Percentiles rank a stretch among this genome's conserved stretches.
These are phyloP conservation scores for Parietaria judaica DNA, from an alignment of 306 rosid genomes.

Conservation along the genomic window DNA sequence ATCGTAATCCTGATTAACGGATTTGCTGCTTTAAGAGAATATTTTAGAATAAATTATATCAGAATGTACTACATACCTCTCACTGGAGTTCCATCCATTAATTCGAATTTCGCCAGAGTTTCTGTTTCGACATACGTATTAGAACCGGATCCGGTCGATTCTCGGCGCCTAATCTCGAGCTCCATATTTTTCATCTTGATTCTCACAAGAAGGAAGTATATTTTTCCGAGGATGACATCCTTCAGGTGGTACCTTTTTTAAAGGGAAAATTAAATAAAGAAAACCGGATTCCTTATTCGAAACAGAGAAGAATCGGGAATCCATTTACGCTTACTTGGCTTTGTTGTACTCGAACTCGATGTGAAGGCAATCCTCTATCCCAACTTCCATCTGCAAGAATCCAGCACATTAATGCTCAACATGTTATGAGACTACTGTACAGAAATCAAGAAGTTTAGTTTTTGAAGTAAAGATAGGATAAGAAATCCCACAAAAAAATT, in stretches of 20 bases:
- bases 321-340: conserved; percentile 60
- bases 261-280: no score
- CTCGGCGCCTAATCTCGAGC: conserved; percentile 92
- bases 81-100: conserved; percentile 99
- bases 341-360: conserved; percentile 97
- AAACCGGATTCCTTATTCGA: no score
- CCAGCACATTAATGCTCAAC: not conserved
- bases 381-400: conserved; percentile 88
- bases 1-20: no score
- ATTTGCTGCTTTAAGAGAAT: no score
- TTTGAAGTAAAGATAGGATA: no score
- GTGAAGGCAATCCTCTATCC: conserved; percentile 97
- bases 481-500: no score
- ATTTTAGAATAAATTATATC: not conserved
- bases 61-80: conserved; percentile 51
- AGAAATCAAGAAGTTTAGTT: no score
- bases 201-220: conserved; percentile 94
- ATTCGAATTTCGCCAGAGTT: conserved; percentile 90
- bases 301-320: no score
- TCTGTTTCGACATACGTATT: conserved; percentile 98
- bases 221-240: conserved; percentile 94
- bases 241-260: conserved; percentile 72
- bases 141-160: conserved; percentile 93
- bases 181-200: conserved; percentile 99
- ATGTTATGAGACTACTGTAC: no score